These are phyloP conservation scores for Odontarrhena argentea DNA, from an alignment of 345 rosid genomes.

Conservation along the genomic window DNA sequence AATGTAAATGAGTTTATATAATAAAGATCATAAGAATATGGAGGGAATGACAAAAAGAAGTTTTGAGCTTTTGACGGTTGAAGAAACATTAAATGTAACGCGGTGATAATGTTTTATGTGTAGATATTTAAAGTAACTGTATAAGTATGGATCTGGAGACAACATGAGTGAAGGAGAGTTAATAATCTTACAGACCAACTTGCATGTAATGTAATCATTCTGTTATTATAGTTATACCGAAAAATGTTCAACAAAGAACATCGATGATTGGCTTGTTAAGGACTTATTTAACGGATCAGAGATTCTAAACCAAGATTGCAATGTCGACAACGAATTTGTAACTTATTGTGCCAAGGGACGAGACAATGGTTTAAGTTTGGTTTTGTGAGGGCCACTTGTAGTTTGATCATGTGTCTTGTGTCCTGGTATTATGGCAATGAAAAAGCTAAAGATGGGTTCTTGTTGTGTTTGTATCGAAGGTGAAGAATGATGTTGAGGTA, in stretches of 20 bases:
- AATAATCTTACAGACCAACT: conserved; percentile 17
- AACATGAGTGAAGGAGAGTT: background rate
- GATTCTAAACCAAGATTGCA: conserved; percentile 12
- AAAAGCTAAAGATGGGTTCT: conserved; percentile 30
- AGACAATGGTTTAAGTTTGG: conserved; percentile 15
- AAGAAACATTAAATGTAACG: conserved; percentile 34
- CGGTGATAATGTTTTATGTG: conserved; percentile 29
- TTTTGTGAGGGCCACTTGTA: conserved; percentile 28
- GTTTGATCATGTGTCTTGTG: conserved; percentile 29
- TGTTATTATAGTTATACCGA: conserved; percentile 19
- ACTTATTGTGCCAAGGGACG: conserved; percentile 10
- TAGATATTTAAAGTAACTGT: conserved; percentile 22
- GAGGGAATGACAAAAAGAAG: conserved; percentile 31
- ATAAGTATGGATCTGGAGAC: conserved; percentile 25
- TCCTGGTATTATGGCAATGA: background rate
- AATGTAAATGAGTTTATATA: conserved; percentile 31
- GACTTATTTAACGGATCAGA: background rate
- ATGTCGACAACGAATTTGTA: background rate
- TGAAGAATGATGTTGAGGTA: conserved; percentile 33
- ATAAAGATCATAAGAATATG: conserved; percentile 28
- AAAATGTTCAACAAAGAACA: conserved; percentile 12
- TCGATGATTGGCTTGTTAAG: background rate
- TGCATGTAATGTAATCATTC: conserved; percentile 24
- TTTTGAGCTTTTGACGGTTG: conserved; percentile 24
- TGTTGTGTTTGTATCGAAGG: conserved; percentile 14